Evolutionary conservation across 208 protist species (phyloP), one percentile per base, ranked within the genome.

Genomic region (Leishmania gerbilli): DNA sequence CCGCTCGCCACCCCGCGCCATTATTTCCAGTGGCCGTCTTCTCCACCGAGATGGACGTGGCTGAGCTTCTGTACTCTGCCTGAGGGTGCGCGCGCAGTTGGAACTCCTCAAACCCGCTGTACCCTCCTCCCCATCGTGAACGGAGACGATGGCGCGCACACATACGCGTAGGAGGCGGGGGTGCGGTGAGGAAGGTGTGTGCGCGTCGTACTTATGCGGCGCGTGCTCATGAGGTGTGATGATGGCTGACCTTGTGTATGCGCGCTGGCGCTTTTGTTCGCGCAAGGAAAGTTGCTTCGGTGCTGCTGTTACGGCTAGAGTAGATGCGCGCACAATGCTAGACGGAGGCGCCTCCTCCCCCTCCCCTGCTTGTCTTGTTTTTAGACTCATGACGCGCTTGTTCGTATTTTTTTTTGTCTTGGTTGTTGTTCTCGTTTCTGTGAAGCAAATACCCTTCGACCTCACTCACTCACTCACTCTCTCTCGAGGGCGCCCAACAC

Each of bases 11-110:
- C 58, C 88, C 89, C 1, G 88, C 88, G 56, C 87, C 89, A 21
- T 80, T 96, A 1, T 93, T 89, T 47, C 93, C 93, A 3, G 47
- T 95, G 4, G 91, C 93, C 5, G 77, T 93, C 3, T 87, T 96
- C 45, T 67, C 76, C 3, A 68, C 79, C 0, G 91, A 93, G 56
- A 83, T 85, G 51, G 85, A 93, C 71, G 81, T 40, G 5, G 92
- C 88, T 17, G 90, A 84, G 55, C 81, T 92, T 64, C 86, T 90
- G 27, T 80, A 84, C 15, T 74, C 65, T 40, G 42, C 17, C 47
- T 75, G 55, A 58, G 7, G 31, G 65, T 19, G 19, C 40, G 2
- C 67, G 7, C 42, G 40, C 40, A 4, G 34, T 24, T 24, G 67
- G 34, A 17, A 3, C 67, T 47, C 5, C 67, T 45, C 37, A 15